phyloP scores from a whole-genome alignment of 116 monocot genomes.

The Phalaenopsis hybrid region DNA sequence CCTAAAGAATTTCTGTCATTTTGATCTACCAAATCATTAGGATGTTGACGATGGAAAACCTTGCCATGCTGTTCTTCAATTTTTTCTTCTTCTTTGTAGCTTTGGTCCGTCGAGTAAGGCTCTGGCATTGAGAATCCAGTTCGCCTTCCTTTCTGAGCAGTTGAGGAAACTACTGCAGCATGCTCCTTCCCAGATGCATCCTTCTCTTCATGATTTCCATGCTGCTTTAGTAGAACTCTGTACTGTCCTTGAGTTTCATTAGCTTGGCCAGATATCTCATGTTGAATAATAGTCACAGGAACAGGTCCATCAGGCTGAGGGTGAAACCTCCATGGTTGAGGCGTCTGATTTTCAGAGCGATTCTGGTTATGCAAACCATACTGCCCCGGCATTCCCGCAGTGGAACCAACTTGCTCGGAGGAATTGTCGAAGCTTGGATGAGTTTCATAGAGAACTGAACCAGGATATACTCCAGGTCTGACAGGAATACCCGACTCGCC shows the following conservation, averaged over 20 bases:
- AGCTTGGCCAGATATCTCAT: slow-evolving; percentile 19
- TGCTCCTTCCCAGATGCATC: slow-evolving; percentile 9
- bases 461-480: slow-evolving; percentile 50
- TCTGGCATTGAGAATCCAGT: slow-evolving; percentile 4
- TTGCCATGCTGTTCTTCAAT: not conserved
- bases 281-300: slow-evolving; percentile 20
- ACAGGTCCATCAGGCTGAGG: slow-evolving; percentile 17
- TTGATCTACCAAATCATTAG: slow-evolving; percentile 11
- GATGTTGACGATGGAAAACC: not conserved
- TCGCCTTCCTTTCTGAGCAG: slow-evolving; percentile 7
- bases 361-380: slow-evolving; percentile 24
- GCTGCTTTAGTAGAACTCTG: slow-evolving; percentile 61
- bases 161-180: not conserved
- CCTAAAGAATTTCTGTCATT: not conserved
- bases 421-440: slow-evolving; percentile 28
- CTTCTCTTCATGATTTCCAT: slow-evolving; percentile 22
- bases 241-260: slow-evolving; percentile 43
- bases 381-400: slow-evolving; percentile 11
- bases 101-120: not conserved
- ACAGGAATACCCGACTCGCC: slow-evolving; percentile 30
- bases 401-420: slow-evolving; percentile 17
- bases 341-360: slow-evolving; percentile 20
- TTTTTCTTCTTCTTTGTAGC: slow-evolving; percentile 9
- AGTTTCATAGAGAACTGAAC: slow-evolving; percentile 46
- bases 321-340: slow-evolving; percentile 24